Percentiles rank a stretch among this genome's conserved stretches.
Conservation (phyloP, 2,329 filamentous ascomycete genomes). For the Ceratocystis variospora region DNA sequence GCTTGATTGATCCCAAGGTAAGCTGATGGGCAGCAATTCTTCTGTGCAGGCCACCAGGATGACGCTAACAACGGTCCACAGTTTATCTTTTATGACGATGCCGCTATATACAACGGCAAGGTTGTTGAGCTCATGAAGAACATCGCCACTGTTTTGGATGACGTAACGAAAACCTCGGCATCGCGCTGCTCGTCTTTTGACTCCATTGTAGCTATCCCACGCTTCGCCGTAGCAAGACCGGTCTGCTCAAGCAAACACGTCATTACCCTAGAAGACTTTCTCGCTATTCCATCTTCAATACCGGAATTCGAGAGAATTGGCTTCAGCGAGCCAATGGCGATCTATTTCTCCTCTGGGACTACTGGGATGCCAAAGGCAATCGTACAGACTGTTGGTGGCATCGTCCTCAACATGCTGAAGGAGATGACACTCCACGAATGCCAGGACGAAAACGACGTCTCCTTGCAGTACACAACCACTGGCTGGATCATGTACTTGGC, state of each 20-base stretch:
- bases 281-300: conserved; percentile 23
- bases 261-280: conserved; percentile 34
- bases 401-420: conserved; percentile 41
- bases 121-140: conserved; percentile 57
- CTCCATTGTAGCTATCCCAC: conserved; percentile 49
- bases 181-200: conserved; percentile 43
- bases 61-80: neutral
- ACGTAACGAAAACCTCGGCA: conserved; percentile 53
- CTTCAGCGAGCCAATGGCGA: conserved; percentile 62
- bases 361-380: conserved; percentile 78
- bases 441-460: conserved; percentile 29
- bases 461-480: conserved; percentile 49
- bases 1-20: conserved; percentile 56
- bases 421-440: conserved; percentile 44
- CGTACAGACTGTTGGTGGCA: conserved; percentile 59
- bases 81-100: conserved; percentile 75
- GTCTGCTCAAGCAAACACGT: conserved; percentile 38
- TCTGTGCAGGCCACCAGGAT: conserved; percentile 21
- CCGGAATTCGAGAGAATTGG: conserved; percentile 34
- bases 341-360: conserved; percentile 70
- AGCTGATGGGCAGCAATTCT: conserved; percentile 26
- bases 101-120: conserved; percentile 66
- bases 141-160: conserved; percentile 51
- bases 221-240: conserved; percentile 49
- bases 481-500: conserved; percentile 83